Evolutionary conservation across 2,329 filamentous ascomycete species (phyloP).

Genomic region (Sarocladiaceae sp.): DNA sequence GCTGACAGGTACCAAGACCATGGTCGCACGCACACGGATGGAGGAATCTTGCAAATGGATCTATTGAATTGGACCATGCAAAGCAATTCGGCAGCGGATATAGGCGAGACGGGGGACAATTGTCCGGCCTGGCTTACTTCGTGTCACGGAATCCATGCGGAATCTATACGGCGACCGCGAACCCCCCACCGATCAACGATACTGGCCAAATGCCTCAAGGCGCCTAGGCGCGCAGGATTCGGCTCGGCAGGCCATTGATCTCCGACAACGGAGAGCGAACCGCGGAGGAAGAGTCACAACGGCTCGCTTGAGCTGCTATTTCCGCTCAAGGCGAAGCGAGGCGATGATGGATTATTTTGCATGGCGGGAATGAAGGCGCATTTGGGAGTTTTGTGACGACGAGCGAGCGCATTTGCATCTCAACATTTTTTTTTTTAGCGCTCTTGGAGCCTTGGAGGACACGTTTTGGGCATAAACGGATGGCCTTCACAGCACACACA

Average conservation of each 20-base stretch:
- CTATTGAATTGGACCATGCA: not conserved
- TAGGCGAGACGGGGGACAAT: not conserved
- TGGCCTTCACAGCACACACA: no score
- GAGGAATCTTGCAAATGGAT: not conserved
- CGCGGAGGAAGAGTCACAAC: no score
- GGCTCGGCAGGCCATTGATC: not conserved
- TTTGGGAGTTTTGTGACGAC: conserved; percentile 3
- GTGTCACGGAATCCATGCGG: no score
- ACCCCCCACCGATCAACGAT: not conserved
- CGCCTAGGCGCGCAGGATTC: not conserved
- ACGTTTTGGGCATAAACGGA: conserved; percentile 3
- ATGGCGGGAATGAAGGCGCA: conserved; percentile 2
- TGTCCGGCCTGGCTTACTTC: no score
- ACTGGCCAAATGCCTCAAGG: not conserved
- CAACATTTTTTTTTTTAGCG: not conserved
- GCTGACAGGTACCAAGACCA: not conserved
- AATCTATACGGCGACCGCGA: no score
- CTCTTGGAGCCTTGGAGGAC: not conserved
- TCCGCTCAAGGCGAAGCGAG: no score
- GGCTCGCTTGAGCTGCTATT: no score
- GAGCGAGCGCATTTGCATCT: conserved; percentile 2
- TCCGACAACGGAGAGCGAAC: conserved; percentile 3
- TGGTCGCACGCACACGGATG: not conserved
- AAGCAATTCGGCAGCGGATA: not conserved
- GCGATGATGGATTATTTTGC: not conserved